Base-by-base conservation (phyloP, 2,329 filamentous ascomycete species). In the Chalaropsis thielavioides region DNA sequence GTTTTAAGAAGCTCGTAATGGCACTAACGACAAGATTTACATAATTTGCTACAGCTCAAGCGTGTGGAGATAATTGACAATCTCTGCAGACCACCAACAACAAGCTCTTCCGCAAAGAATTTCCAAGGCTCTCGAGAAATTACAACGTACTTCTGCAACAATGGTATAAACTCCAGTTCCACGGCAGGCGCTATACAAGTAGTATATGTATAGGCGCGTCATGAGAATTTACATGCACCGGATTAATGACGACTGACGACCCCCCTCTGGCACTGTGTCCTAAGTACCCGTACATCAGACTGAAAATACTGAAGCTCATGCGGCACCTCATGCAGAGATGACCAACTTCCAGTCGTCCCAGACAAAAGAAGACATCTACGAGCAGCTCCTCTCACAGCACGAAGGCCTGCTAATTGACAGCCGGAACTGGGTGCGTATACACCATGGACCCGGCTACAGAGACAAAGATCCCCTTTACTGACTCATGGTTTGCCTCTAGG, bases 361-460 rank as follows among this genome's bases (percentile, higher is more conserved):
- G 67, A 83, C 80, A 63, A 92, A 92, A 74, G 78, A 83, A 66
- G 83, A 89, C 68, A 88, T 86, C 27, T 92, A 92, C 69, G 79
- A 82, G 68, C 88, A 92, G 70, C 83, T 92, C 1, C 75, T 91
- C 13, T 78, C 86, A 62, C 86, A 91, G 72, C 85, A 87, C 0
- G 79, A 82, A 68, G 83, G 84, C 0, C 77, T 94, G 0, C 84
- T 90, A 69, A 80, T 84, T 27, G 88, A 80, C 6, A 89, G 92
- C 72, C 80, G 85, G 62, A 92, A 92, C 71, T 92, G 89, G 89
- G 89, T 92, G 75, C 69, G 80, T 71, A 22, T 10, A 11, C 54
- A 17, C 15, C 54, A 35, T 27, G 5, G 3, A 3, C 41, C 17
- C 15, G 41, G 10, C 41, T 43, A n/a, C 31, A 58, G 7, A 19